Conservation (phyloP, 2,329 filamentous ascomycete species). For the Penicillium hesseltinei region DNA sequence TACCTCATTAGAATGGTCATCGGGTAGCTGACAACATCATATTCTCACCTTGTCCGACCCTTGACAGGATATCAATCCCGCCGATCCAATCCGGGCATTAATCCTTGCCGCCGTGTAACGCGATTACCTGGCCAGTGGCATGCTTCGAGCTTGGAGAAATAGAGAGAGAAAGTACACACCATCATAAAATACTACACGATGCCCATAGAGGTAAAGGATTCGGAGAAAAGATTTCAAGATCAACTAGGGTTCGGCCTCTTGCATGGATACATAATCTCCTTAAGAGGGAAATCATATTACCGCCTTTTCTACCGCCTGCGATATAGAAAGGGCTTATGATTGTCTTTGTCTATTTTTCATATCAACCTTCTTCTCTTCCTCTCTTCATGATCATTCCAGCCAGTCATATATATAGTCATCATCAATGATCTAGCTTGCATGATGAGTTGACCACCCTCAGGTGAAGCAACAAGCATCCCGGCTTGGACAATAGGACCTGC, state of each 20-base stretch:
- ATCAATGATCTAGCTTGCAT: not conserved
- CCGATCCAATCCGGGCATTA: constrained; percentile 1
- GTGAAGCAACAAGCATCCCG: not conserved
- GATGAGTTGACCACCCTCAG: too few species aligned
- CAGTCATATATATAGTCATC: not conserved
- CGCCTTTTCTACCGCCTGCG: not conserved
- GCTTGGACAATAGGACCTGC: not conserved
- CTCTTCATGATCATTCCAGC: too few species aligned
- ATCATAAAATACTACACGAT: not conserved
- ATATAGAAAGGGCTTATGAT: not conserved
- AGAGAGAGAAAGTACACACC: not conserved
- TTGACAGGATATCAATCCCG: constrained; percentile 5
- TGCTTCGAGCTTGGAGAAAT: not conserved
- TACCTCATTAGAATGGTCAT: not conserved
- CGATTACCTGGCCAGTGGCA: not conserved
- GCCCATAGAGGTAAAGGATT: not conserved
- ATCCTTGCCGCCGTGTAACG: not conserved
- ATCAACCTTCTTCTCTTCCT: not conserved
- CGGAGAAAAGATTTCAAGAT: not conserved
- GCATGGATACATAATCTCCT: not conserved
- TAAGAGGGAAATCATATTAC: not conserved
- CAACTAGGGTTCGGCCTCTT: not conserved
- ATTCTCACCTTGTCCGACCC: constrained; percentile 6
- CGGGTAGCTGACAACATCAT: not conserved
- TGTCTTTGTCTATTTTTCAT: not conserved